These are phyloP conservation scores for cucumber (Cucumis sativus) DNA, from an alignment of 306 rosid species.

Conservation along the genomic window Cucumber_9930_V3 NC_026657.2:4767501-4768000, in stretches of 20 bases:
- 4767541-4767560: background rate
- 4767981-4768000: too few relatives aligned
- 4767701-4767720: background rate
- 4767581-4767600: background rate
- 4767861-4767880: conserved; percentile 20
- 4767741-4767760: conserved; percentile 17
- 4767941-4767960: too few relatives aligned
- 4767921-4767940: too few relatives aligned
- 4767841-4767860: conserved; percentile 21
- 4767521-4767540: background rate
- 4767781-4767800: conserved; percentile 15
- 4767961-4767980: too few relatives aligned
- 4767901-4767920: conserved; percentile 4
- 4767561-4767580: background rate
- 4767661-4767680: background rate
- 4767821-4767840: conserved; percentile 24
- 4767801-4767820: conserved; percentile 2
- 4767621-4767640: background rate
- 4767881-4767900: background rate
- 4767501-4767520: background rate
- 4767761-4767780: conserved; percentile 12
- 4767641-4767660: background rate
- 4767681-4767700: background rate
- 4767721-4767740: background rate
- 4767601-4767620: background rate